A percentile compares a stretch with the other conserved stretches of the same genome.
These are phyloP conservation scores for Spergularia bocconei DNA, from an alignment of 148 eudicot species.

Conservation along the genomic window DNA sequence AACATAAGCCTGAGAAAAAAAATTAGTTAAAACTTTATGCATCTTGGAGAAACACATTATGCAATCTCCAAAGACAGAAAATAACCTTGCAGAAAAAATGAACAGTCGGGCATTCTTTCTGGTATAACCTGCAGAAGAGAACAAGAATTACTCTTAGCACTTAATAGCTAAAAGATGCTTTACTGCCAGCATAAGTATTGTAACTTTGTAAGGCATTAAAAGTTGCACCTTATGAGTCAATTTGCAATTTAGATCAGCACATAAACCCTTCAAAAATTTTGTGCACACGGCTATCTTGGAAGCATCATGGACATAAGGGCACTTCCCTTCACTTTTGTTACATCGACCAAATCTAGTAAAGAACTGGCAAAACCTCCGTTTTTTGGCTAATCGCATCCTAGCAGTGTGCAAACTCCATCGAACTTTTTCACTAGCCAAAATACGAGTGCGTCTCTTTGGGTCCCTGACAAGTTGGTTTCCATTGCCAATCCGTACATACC, in stretches of 20 bases:
- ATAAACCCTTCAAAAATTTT: slow-evolving; percentile 75
- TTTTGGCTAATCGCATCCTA: slow-evolving; percentile 73
- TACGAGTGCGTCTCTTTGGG: slow-evolving; percentile 84
- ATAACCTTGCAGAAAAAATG: slow-evolving; percentile 86
- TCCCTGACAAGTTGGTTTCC: slow-evolving; percentile 91
- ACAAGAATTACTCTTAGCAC: slow-evolving; percentile 14
- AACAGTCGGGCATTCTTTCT: slow-evolving; percentile 96
- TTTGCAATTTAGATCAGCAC: slow-evolving; percentile 73
- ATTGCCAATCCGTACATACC: slow-evolving; percentile 92
- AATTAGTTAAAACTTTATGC: slow-evolving; percentile 10
- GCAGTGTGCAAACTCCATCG: slow-evolving; percentile 98
- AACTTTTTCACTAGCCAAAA: slow-evolving; percentile 92
- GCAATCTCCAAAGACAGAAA: slow-evolving; percentile 22
- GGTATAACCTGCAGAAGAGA: slow-evolving; percentile 78
- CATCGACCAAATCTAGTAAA: slow-evolving; percentile 97
- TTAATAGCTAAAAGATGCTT: not conserved
- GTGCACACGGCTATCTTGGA: slow-evolving; percentile 90
- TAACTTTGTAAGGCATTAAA: not conserved
- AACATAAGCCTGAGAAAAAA: slow-evolving; percentile 68
- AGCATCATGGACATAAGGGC: slow-evolving; percentile 87
- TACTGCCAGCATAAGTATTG: not conserved
- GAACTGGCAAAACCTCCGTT: slow-evolving; percentile 80
- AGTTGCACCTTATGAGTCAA: slow-evolving; percentile 88
- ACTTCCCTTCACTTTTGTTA: slow-evolving; percentile 88
- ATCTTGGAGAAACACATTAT: not conserved